Conservation (phyloP, 1,284 basidiomycete species). For the Melanopsichium pennsylvanicum region DNA sequence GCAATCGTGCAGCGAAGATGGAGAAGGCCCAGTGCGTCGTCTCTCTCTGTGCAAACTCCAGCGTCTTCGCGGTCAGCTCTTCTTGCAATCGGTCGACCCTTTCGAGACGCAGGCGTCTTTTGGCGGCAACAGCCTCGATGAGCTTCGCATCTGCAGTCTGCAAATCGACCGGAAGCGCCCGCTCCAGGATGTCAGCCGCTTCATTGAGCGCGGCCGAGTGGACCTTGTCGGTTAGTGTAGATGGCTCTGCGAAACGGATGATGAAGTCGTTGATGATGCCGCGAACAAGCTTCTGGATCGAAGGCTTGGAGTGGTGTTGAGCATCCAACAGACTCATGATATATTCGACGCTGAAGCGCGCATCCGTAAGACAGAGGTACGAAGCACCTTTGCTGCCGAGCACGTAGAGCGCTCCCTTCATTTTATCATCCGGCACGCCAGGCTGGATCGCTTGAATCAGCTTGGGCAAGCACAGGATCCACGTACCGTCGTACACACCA, state of each 20-base stretch:
- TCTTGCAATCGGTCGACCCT: slow-evolving; percentile 65
- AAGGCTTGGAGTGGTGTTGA: slow-evolving; percentile 90
- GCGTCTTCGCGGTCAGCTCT: slow-evolving; percentile 72
- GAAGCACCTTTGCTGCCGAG: slow-evolving; percentile 77
- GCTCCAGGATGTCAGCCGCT: slow-evolving; percentile 26
- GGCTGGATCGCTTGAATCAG: slow-evolving; percentile 73
- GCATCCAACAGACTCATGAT: slow-evolving; percentile 79
- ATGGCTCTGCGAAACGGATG: slow-evolving; percentile 64
- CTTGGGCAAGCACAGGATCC: slow-evolving; percentile 75
- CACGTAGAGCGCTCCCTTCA: slow-evolving; percentile 93
- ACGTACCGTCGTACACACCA: slow-evolving; percentile 83
- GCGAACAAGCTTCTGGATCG: slow-evolving; percentile 84
- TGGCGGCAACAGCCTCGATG: slow-evolving; percentile 60
- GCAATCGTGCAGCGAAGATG: slow-evolving; percentile 78
- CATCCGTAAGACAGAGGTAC: slow-evolving; percentile 71
- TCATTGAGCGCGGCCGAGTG: slow-evolving; percentile 36
- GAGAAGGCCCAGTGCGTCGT: slow-evolving; percentile 91
- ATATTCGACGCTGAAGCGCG: slow-evolving; percentile 74
- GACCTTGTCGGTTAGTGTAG: slow-evolving; percentile 44
- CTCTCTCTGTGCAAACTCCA: slow-evolving; percentile 74
- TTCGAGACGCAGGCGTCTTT: slow-evolving; percentile 55
- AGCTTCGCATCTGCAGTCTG: slow-evolving; percentile 49
- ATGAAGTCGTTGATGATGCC: slow-evolving; percentile 75
- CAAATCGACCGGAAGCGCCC: slow-evolving; percentile 14
- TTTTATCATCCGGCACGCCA: slow-evolving; percentile 79